These are phyloP conservation scores for Pterocarpus santalinus DNA, from an alignment of 306 rosid genomes.

Conservation along the genomic window DNA sequence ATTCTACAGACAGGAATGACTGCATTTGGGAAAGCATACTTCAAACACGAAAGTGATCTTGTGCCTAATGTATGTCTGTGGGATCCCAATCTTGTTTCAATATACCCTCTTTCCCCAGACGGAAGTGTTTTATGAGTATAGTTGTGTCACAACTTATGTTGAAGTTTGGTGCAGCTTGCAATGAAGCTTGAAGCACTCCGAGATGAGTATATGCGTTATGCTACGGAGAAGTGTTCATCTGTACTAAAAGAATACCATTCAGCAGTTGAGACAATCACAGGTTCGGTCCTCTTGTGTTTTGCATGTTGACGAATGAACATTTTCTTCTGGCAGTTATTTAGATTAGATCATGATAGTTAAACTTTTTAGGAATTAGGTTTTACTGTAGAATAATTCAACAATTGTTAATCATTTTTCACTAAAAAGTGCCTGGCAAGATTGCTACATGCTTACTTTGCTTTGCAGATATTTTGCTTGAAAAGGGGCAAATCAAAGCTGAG, in stretches of 20 bases:
- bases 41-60: conserved; percentile 81
- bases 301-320: conserved; percentile 38
- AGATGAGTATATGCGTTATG: conserved; percentile 94
- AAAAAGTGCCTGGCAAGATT: conserved; percentile 26
- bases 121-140: conserved; percentile 28
- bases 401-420: conserved; percentile 22
- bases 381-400: conserved; percentile 16
- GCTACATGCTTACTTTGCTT: conserved; percentile 47
- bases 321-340: conserved; percentile 33
- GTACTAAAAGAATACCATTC: conserved; percentile 78
- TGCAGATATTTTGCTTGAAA: conserved; percentile 91
- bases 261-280: conserved; percentile 96
- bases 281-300: conserved; percentile 56
- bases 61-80: conserved; percentile 82
- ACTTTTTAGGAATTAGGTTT: conserved; percentile 26
- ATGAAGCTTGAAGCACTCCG: conserved; percentile 91
- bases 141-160: conserved; percentile 45
- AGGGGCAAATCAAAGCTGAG: conserved; percentile 78
- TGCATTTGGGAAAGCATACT: conserved; percentile 94
- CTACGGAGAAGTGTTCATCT: conserved; percentile 76
- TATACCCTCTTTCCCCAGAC: conserved; percentile 21
- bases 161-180: conserved; percentile 76
- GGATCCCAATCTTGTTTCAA: conserved; percentile 43
- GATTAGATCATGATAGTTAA: conserved; percentile 37
- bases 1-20: conserved; percentile 98